These are phyloP conservation scores for Begonia masoniana DNA, from an alignment of 306 rosid genomes.

Conservation along the genomic window DNA sequence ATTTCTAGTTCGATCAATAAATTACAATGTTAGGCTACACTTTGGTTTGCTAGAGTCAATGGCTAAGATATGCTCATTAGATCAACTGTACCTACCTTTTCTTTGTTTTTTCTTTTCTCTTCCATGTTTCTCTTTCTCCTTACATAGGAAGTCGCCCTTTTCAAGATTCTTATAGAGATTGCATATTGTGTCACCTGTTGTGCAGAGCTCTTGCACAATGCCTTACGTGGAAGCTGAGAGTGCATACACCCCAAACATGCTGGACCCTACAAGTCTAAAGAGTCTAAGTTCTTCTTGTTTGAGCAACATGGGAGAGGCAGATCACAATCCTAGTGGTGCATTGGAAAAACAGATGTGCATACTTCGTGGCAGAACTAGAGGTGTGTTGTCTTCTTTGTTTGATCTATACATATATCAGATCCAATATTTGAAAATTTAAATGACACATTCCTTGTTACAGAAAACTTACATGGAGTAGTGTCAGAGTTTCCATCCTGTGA, in stretches of 20 bases:
- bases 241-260: conserved; percentile 31
- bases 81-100: too few relatives aligned
- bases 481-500: conserved; percentile 22
- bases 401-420: not conserved
- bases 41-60: too few relatives aligned
- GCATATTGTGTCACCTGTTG: conserved; percentile 30
- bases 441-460: conserved; percentile 15
- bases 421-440: not conserved
- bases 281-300: conserved; percentile 22
- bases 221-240: conserved; percentile 41
- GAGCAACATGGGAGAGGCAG: conserved; percentile 25
- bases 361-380: conserved; percentile 20
- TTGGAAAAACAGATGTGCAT: conserved; percentile 18
- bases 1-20: too few relatives aligned
- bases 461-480: conserved; percentile 14
- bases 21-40: too few relatives aligned
- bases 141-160: conserved; percentile 17
- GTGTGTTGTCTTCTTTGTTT: conserved; percentile 18
- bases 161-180: conserved; percentile 23
- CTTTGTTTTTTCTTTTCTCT: too few relatives aligned
- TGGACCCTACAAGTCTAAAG: conserved; percentile 24
- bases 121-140: not conserved
- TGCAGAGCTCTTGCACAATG: conserved; percentile 46
- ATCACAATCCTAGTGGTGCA: conserved; percentile 12
- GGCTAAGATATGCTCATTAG: too few relatives aligned